phyloP scores from a whole-genome alignment of 176 grass and related monocot genomes.

The Cenchrus purpureus region DNA sequence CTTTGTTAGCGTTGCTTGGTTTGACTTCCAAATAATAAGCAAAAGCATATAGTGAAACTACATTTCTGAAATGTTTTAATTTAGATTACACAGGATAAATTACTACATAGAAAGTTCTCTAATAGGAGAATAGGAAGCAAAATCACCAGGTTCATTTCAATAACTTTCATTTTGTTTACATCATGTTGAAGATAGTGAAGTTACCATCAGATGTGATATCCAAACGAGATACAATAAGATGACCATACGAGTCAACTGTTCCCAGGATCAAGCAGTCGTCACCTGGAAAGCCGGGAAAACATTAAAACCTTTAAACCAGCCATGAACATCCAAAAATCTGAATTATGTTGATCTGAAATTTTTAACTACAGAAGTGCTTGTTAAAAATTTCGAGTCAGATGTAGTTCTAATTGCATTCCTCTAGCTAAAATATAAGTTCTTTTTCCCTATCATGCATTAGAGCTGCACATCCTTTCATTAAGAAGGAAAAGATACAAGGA shows the following conservation, averaged over 20 bases:
- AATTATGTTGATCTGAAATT: background rate
- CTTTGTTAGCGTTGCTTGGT: background rate
- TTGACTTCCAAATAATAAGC: background rate
- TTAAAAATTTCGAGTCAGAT: background rate
- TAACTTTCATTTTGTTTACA: background rate
- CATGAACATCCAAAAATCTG: slow-evolving; percentile 14
- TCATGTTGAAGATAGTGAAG: slow-evolving; percentile 38
- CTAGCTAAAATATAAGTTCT: background rate
- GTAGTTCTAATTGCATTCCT: background rate
- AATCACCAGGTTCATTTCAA: background rate
- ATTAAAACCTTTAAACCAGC: background rate
- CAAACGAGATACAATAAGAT: slow-evolving; percentile 84
- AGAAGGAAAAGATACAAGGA: too few relatives aligned
- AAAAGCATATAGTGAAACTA: slow-evolving; percentile 16
- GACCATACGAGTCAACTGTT: slow-evolving; percentile 79
- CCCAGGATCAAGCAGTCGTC: slow-evolving; percentile 88
- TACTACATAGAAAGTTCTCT: background rate
- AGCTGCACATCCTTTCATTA: too few relatives aligned
- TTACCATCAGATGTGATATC: slow-evolving; percentile 72
- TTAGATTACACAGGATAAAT: background rate
- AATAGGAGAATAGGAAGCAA: background rate
- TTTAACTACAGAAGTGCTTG: background rate
- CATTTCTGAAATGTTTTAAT: slow-evolving; percentile 4
- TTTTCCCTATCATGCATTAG: too few relatives aligned
- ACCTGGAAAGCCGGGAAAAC: slow-evolving; percentile 49